Evolutionary conservation across 2,329 filamentous ascomycete genomes (phyloP).

Genomic region (Cladophialophora carrionii): DNA sequence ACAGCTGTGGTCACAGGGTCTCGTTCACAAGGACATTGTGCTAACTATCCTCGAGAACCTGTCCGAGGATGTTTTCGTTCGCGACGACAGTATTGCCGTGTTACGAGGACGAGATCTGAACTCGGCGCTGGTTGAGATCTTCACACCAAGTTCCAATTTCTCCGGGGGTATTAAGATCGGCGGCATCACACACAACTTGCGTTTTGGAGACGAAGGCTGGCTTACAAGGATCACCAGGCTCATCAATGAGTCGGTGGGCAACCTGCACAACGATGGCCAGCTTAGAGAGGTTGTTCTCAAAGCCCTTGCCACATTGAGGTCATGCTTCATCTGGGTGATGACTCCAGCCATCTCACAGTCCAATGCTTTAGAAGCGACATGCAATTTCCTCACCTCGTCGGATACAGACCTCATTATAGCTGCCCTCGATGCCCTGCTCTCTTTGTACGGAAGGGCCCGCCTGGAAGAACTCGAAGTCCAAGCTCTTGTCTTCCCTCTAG

Average conservation of each 20-base stretch:
- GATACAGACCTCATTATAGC: slow-evolving; percentile 76
- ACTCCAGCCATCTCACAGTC: slow-evolving; percentile 77
- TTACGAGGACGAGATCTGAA: slow-evolving; percentile 82
- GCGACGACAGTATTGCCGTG: slow-evolving; percentile 83
- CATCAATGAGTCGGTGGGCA: slow-evolving; percentile 71
- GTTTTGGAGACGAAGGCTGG: slow-evolving; percentile 85
- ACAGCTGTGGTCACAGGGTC: slow-evolving; percentile 70
- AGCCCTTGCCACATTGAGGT: slow-evolving; percentile 74
- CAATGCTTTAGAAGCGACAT: slow-evolving; percentile 70
- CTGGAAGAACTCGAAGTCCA: slow-evolving; percentile 78
- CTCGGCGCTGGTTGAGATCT: slow-evolving; percentile 89
- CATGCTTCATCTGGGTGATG: slow-evolving; percentile 84
- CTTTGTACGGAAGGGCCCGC: slow-evolving; percentile 74
- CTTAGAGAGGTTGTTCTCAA: slow-evolving; percentile 73
- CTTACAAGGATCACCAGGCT: slow-evolving; percentile 74
- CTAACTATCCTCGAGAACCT: slow-evolving; percentile 86
- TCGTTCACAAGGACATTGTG: slow-evolving; percentile 80
- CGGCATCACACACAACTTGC: slow-evolving; percentile 68
- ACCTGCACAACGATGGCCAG: slow-evolving; percentile 61
- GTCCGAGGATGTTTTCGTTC: slow-evolving; percentile 90
- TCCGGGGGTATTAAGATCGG: slow-evolving; percentile 72
- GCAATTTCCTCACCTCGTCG: slow-evolving; percentile 69
- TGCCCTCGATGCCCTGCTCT: slow-evolving; percentile 79
- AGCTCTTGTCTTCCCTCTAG: slow-evolving; percentile 77
- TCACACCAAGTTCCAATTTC: slow-evolving; percentile 77